Evolutionary conservation across 306 rosid genomes (phyloP).

Genomic region (apple (Malus domestica)): DNA sequence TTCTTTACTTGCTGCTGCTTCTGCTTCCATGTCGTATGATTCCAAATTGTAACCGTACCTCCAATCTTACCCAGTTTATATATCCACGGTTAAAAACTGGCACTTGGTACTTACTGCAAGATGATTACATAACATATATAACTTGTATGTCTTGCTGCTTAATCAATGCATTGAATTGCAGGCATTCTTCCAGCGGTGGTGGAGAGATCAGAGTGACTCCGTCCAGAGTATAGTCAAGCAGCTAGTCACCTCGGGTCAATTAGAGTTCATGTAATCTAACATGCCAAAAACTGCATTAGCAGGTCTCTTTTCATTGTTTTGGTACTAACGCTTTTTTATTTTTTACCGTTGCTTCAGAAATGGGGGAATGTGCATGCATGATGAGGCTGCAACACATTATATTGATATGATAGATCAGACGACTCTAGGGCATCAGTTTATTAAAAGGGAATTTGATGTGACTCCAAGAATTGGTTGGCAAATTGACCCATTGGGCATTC

Average conservation of each 20-base stretch:
- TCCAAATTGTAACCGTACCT: not conserved
- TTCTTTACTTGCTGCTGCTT: not conserved
- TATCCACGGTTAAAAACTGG: not conserved
- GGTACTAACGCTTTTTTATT: not conserved
- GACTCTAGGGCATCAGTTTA: slow-evolving; percentile 33
- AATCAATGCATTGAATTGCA: slow-evolving; percentile 15
- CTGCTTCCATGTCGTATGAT: not conserved
- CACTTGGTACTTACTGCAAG: not conserved
- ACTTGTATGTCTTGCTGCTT: not conserved
- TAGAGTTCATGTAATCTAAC: slow-evolving; percentile 65
- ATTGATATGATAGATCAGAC: slow-evolving; percentile 65
- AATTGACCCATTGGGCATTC: slow-evolving; percentile 60
- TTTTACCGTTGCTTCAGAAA: slow-evolving; percentile 44
- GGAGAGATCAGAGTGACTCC: slow-evolving; percentile 68
- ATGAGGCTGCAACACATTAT: slow-evolving; percentile 82
- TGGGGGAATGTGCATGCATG: slow-evolving; percentile 97
- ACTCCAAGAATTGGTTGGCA: slow-evolving; percentile 61
- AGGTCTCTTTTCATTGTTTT: not conserved
- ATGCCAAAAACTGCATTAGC: not conserved
- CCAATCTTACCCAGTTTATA: not conserved
- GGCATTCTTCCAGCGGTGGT: slow-evolving; percentile 97
- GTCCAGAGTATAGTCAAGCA: slow-evolving; percentile 48
- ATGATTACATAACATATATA: not conserved
- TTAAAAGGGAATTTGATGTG: slow-evolving; percentile 29
- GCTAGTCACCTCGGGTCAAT: slow-evolving; percentile 73